Conservation (phyloP, 495 filamentous ascomycete genomes). For the Pyrenula aspistea region DNA sequence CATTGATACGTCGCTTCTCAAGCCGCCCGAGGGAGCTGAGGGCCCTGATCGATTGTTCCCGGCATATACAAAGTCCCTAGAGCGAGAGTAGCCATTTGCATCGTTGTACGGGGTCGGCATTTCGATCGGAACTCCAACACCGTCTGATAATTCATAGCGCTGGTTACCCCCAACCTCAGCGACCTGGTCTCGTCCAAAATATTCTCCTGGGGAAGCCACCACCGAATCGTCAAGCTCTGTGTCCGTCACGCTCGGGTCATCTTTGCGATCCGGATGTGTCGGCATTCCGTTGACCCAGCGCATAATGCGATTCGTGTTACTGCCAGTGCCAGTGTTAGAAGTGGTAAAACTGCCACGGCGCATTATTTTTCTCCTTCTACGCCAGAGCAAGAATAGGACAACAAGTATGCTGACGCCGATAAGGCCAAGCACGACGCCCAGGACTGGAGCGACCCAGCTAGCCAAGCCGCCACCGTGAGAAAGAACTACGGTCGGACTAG, state of each 20-base stretch:
- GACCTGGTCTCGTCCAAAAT: background rate
- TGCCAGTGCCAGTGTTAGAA: background rate
- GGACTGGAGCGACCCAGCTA: slow-evolving; percentile 47
- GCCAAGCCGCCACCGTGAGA: slow-evolving; percentile 32
- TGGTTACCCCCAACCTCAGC: slow-evolving; percentile 1
- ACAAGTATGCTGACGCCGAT: slow-evolving; percentile 41
- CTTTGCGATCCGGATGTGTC: background rate
- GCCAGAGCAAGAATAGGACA: slow-evolving; percentile 41
- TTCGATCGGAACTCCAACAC: slow-evolving; percentile 1
- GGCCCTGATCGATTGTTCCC: background rate
- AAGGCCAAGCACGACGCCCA: slow-evolving; percentile 56
- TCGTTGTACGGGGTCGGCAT: slow-evolving; percentile 1
- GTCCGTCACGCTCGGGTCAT: slow-evolving; percentile 1
- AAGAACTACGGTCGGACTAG: slow-evolving; percentile 2
- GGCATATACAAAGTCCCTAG: background rate
- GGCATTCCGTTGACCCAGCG: slow-evolving; percentile 6
- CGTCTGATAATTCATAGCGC: slow-evolving; percentile 3
- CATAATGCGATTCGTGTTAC: slow-evolving; percentile 1
- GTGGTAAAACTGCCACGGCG: slow-evolving; percentile 1
- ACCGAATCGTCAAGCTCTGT: slow-evolving; percentile 1
- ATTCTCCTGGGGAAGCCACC: background rate
- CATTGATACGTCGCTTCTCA: background rate
- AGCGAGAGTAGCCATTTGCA: background rate
- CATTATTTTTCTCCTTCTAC: slow-evolving; percentile 28
- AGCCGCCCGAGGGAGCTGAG: background rate